Percentiles rank a stretch among this genome's conserved stretches.
Evolutionary conservation across 495 filamentous ascomycete species (phyloP).

Genomic region (Podospora sp.): DNA sequence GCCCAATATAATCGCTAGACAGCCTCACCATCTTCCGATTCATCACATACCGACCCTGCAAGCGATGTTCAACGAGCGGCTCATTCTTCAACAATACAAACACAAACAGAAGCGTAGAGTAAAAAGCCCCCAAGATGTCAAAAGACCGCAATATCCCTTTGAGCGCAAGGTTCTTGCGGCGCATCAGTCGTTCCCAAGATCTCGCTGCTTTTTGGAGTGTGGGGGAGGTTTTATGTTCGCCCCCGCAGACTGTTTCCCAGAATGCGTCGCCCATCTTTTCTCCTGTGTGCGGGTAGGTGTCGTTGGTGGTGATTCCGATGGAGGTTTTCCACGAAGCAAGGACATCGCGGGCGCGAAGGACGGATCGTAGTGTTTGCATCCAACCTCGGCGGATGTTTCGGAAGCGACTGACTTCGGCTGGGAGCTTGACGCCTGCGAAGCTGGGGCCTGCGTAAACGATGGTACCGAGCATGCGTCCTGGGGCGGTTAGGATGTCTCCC

Average conservation of each 20-base stretch:
- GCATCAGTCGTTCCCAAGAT: slow-evolving; percentile 9
- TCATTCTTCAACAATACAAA: not conserved
- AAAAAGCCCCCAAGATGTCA: slow-evolving; percentile 4
- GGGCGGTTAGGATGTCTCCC: not conserved
- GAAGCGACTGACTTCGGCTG: slow-evolving; percentile 5
- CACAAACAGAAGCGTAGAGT: slow-evolving; percentile 3
- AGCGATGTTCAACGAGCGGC: slow-evolving; percentile 1
- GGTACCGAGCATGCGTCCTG: not conserved
- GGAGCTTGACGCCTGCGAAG: slow-evolving; percentile 1
- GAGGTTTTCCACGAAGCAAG: not conserved
- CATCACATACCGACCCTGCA: slow-evolving; percentile 8
- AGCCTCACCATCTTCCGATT: slow-evolving; percentile 12
- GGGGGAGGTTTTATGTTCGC: not conserved
- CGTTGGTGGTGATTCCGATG: not conserved
- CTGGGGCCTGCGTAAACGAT: slow-evolving; percentile 5
- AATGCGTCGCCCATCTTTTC: slow-evolving; percentile 4
- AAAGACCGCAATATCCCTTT: slow-evolving; percentile 3
- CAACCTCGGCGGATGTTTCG: slow-evolving; percentile 7
- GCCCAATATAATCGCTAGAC: not conserved
- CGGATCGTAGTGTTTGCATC: slow-evolving; percentile 2
- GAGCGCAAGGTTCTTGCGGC: not conserved
- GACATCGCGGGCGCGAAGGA: not conserved
- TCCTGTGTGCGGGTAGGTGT: not conserved
- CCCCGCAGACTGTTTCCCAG: slow-evolving; percentile 2
- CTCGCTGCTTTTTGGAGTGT: not conserved